These are phyloP conservation scores for Heliosperma pusillum DNA, from an alignment of 148 eudicot species.

Conservation along the genomic window DNA sequence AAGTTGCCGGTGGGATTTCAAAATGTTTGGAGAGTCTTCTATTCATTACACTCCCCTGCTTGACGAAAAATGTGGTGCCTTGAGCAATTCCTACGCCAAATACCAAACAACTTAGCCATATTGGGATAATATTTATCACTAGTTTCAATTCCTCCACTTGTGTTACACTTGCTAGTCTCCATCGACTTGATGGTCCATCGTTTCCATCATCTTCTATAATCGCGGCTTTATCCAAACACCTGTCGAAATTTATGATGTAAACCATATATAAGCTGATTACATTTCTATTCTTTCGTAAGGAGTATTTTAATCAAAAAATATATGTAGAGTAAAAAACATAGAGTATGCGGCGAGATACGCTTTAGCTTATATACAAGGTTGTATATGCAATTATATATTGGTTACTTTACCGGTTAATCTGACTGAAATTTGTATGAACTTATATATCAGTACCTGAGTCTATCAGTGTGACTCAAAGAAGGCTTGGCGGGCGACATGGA, in stretches of 20 bases:
- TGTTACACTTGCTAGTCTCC: conserved; percentile 60
- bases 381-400: not conserved
- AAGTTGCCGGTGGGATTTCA: conserved; percentile 51
- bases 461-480: conserved; percentile 45
- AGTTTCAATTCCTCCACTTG: conserved; percentile 61
- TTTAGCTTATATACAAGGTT: too few relatives aligned
- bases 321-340: too few relatives aligned
- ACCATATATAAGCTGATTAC: too few relatives aligned
- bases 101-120: conserved; percentile 52
- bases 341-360: too few relatives aligned
- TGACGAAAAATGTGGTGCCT: conserved; percentile 54
- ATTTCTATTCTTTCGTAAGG: too few relatives aligned
- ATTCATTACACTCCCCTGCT: conserved; percentile 45
- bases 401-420: not conserved
- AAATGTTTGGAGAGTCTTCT: conserved; percentile 32
- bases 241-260: too few relatives aligned
- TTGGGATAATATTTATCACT: conserved; percentile 46
- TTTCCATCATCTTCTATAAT: conserved; percentile 28
- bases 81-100: conserved; percentile 52
- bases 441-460: conserved; percentile 30
- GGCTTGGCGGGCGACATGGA: conserved; percentile 27
- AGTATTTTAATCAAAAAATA: too few relatives aligned
- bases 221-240: conserved; percentile 35
- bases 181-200: conserved; percentile 28
- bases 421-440: too few relatives aligned